Conservation (phyloP, 441 rosid genomes). For the Euphorbia schlechtendalii region DNA sequence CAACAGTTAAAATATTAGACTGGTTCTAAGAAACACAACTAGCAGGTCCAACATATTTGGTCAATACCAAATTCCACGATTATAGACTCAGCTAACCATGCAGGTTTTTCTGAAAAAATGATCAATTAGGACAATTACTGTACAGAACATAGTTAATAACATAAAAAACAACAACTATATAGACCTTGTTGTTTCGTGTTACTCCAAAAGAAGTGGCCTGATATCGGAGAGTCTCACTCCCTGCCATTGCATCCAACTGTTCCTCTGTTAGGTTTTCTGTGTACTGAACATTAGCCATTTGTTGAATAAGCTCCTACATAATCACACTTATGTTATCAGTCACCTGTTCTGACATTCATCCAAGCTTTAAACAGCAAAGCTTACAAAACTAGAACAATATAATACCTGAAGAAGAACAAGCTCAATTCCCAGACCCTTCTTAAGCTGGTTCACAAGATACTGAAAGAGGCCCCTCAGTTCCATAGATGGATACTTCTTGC, state of each 20-base stretch:
- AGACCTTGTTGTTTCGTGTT: constrained; percentile 93
- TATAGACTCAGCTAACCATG: not conserved
- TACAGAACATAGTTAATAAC: not conserved
- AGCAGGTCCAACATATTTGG: not conserved
- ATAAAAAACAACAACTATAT: not conserved
- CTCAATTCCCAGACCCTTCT: constrained; percentile 96
- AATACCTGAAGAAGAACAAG: constrained; percentile 94
- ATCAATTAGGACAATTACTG: not conserved
- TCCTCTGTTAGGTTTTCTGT: constrained; percentile 98
- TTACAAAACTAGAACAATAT: constrained; percentile 16
- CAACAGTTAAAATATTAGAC: not conserved
- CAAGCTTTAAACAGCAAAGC: constrained; percentile 10
- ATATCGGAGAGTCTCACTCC: constrained; percentile 96
- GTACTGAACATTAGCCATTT: constrained; percentile 99
- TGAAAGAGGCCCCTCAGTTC: constrained; percentile 98
- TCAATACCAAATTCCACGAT: not conserved
- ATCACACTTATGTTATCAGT: constrained; percentile 28
- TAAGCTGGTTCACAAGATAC: constrained; percentile 96
- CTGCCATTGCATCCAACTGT: constrained; percentile 99
- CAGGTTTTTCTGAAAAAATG: not conserved
- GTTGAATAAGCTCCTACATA: constrained; percentile 91
- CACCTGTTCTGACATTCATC: constrained; percentile 12
- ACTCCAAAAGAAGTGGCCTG: constrained; percentile 98
- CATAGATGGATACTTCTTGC: constrained; percentile 99
- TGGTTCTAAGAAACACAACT: not conserved